phyloP scores from a whole-genome alignment of 352 stramenopile species.

The Thraustochytrium sp. region DNA sequence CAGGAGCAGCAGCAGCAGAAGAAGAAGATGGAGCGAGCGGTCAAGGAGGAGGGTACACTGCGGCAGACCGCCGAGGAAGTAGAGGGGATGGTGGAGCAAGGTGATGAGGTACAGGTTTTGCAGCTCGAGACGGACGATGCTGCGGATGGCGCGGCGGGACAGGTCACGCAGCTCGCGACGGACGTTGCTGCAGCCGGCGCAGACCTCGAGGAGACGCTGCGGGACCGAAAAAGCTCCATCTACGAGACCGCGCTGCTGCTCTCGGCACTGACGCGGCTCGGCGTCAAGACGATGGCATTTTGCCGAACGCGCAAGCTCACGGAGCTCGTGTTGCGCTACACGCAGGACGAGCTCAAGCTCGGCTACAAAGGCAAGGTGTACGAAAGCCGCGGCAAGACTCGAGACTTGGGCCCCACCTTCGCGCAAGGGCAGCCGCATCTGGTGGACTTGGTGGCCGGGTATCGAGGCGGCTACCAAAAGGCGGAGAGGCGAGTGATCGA shows the following conservation, averaged over 20 bases:
- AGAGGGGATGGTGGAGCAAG: no score
- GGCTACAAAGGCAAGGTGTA: conserved; percentile 40
- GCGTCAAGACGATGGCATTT: conserved; percentile 89
- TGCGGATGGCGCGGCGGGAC: no score
- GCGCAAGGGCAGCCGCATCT: conserved; percentile 53
- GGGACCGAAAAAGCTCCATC: conserved; percentile 55
- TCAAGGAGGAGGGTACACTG: no score
- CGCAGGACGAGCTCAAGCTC: conserved; percentile 63
- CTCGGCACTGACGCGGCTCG: conserved; percentile 71
- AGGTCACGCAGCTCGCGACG: background rate
- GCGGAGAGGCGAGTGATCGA: conserved; percentile 85
- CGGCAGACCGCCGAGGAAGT: no score
- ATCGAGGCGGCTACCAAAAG: conserved; percentile 90
- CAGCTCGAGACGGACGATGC: no score
- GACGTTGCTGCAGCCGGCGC: no score
- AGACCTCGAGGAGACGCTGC: background rate
- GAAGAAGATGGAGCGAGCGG: no score
- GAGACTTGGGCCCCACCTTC: background rate
- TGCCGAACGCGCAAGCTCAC: conserved; percentile 87
- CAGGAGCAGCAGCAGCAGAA: conserved; percentile 30
- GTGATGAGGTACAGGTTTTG: no score
- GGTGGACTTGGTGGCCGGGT: conserved; percentile 76
- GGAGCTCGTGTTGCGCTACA: conserved; percentile 79
- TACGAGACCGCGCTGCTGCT: conserved; percentile 85
- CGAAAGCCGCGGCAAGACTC: background rate